phyloP scores from a whole-genome alignment of 2,329 filamentous ascomycete species.

The Aspergillus phoenicis region DNA sequence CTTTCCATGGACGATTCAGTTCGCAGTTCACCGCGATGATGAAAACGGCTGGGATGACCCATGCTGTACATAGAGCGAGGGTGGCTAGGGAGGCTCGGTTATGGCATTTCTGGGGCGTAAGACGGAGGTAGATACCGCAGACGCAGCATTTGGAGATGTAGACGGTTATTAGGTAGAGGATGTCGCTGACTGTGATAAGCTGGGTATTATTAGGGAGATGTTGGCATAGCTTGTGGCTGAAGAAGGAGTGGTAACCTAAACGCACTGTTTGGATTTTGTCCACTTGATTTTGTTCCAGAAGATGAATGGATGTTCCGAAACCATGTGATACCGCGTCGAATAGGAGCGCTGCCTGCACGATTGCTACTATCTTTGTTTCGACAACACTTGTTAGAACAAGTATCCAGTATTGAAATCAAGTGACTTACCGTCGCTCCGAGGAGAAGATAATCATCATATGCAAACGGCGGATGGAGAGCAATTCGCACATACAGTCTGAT shows the following conservation, averaged over 20 bases:
- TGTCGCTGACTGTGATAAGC: conserved; percentile 41
- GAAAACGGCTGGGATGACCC: conserved; percentile 45
- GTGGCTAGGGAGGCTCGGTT: conserved; percentile 38
- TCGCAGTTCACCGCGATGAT: conserved; percentile 47
- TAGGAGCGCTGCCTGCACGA: conserved; percentile 35
- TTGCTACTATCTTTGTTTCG: conserved; percentile 27
- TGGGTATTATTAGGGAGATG: conserved; percentile 11
- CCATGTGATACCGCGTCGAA: conserved; percentile 36
- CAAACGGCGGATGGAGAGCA: conserved; percentile 35
- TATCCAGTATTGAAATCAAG: not conserved
- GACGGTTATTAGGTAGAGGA: conserved; percentile 48
- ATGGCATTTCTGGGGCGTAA: conserved; percentile 49
- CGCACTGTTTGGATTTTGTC: conserved; percentile 32
- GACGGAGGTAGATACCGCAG: conserved; percentile 47
- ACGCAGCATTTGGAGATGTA: conserved; percentile 45
- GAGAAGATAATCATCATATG: conserved; percentile 38
- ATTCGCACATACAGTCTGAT: conserved; percentile 43
- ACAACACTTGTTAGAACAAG: too few relatives aligned
- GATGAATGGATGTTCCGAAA: conserved; percentile 36
- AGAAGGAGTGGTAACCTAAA: not conserved
- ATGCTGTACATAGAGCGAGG: conserved; percentile 40
- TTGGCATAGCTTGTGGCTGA: too few relatives aligned
- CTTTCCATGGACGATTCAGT: conserved; percentile 39
- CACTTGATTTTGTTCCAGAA: conserved; percentile 28
- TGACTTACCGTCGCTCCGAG: conserved; percentile 35